Evolutionary conservation across 1,284 basidiomycete species (phyloP), one percentile per base, ranked within the genome.

Genomic region (Fistulina hepatica): DNA sequence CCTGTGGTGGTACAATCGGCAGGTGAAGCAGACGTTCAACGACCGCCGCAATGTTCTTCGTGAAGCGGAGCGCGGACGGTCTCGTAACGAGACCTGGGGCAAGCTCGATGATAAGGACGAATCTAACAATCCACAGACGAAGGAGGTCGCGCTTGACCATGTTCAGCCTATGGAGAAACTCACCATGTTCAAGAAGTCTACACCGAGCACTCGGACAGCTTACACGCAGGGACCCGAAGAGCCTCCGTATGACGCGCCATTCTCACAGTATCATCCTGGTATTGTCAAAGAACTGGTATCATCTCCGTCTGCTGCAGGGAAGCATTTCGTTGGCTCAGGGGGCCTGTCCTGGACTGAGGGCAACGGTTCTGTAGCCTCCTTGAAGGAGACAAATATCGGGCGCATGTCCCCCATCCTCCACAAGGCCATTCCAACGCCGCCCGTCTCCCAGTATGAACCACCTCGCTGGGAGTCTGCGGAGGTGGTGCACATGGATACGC

Each of bases 381-480:
- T n/a, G n/a, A n/a, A n/a, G n/a, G n/a, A n/a, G n/a, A n/a, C n/a
- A n/a, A n/a, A n/a, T n/a, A n/a, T n/a, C n/a, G n/a, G n/a, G n/a
- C n/a, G n/a, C 21, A 62, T 70, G 50, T 71, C 74, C 3, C 67
- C 73, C 6, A 58, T 63, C 13, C 54, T 68, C 13, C 63, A 59
- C 38, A 63, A 65, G 49, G 75, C 71, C 17, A 73, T 73, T 52
- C 67, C 67, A 43, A 81, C 79, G 4, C 78, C 79, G 30, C 58
- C 60, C 8, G 66, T 73, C 8, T 71, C 60, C 12, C 48, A 55
- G 2, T 67, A 68, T 2, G 56, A 60, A 11, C 50, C 61, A 5
- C 79, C 81, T 56, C 65, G 52, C 27, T 82, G 80, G 80, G 73
- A 82, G 54, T 77, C 75, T 6, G 79, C 80, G 0, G 76, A 81